phyloP scores from a whole-genome alignment of 164 flowering plant species.

The Saururus chinensis region DNA sequence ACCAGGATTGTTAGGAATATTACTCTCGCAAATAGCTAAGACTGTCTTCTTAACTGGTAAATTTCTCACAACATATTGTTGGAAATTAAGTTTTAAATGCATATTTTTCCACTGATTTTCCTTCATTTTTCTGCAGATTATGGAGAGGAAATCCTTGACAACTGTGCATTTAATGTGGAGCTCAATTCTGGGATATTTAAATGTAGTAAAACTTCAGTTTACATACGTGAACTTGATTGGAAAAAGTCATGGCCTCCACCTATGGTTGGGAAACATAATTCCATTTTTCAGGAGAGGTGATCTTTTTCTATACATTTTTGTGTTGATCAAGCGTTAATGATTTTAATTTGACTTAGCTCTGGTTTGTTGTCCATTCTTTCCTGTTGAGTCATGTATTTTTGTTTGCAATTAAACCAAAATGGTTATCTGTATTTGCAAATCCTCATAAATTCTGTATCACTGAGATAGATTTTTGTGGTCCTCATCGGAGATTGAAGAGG shows the following conservation, averaged over 20 bases:
- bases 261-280: conserved; percentile 5
- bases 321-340: background rate
- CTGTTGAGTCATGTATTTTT: background rate
- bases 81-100: background rate
- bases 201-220: conserved; percentile 26
- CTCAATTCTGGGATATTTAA: conserved; percentile 42
- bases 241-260: conserved; percentile 60
- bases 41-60: conserved; percentile 75
- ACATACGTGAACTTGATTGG: conserved; percentile 90
- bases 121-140: conserved; percentile 32
- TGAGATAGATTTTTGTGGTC: conserved; percentile 50
- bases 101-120: background rate
- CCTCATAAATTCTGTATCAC: background rate
- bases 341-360: no score
- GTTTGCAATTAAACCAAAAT: background rate
- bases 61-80: background rate
- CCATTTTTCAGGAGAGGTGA: conserved; percentile 27
- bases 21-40: conserved; percentile 73
- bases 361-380: background rate
- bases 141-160: conserved; percentile 55
- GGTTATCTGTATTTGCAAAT: background rate
- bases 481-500: conserved; percentile 48
- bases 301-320: background rate
- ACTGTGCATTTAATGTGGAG: conserved; percentile 58
- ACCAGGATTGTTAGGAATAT: conserved; percentile 75